Base-by-base conservation (phyloP, 345 rosid genomes). In the Hibiscus syriacus region DNA sequence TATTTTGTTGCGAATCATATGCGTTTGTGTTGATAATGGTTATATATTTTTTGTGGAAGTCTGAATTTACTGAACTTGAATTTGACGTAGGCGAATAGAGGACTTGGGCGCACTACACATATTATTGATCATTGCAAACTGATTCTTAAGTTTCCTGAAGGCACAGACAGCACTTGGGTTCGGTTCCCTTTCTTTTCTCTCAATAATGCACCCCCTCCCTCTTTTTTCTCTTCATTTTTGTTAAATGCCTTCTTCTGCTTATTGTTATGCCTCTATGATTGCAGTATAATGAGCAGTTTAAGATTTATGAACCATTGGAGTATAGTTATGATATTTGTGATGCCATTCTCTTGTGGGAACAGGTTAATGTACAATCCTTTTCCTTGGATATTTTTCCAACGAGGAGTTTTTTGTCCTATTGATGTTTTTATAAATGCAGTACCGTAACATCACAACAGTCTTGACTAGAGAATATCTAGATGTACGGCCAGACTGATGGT, bases 151-250 rank as follows among this genome's bases (percentile, higher is more conserved):
- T 94, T 94, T 72, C 99, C 99, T 38, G 58, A 79, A 71, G 96
- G 96, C 82, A 94, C 96, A 53, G 89, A 94, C 79, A 94, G 99
- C 80, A 86, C 96, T 58, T 91, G 97, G 99, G 97, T 94, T 38
- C 59, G 80, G 36, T 59, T 71, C 67, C n/a, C n/a, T 20, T 65
- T 73, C 55, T 55, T 60, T 45, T 64, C 23, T 54, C 60, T 66
- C 22, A 27, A 17, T 58, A 19, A 29, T 62, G 36, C 17, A 22
- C 12, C 22, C 45, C 38, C 38, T 2, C 16, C 23, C 26, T 14
- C 4, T 4, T 17, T 27, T 26, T 22, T 9, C 60, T 55, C 27
- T 10, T 50, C n/a, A 4, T 5, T 32, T 34, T 6, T 9, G 26
- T 49, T 27, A 50, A 22, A 57, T 32, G 54, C 12, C 39, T 23